Evolutionary conservation across 768 basidiomycete species (phyloP), one percentile per base, ranked within the genome.

Genomic region (Infundibulicybe gibba): DNA sequence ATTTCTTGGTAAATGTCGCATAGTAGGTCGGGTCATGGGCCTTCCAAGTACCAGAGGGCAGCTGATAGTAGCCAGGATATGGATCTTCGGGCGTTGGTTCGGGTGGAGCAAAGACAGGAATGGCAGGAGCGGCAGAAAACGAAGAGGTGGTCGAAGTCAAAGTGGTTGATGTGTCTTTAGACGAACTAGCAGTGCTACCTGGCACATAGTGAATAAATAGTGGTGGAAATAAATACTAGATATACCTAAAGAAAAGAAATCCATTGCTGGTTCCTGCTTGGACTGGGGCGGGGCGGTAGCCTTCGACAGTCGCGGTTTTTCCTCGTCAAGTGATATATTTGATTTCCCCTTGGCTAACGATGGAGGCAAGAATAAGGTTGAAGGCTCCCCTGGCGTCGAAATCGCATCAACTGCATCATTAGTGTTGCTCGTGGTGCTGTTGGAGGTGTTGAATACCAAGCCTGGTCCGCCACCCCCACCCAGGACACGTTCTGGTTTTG

Each of bases 1-100:
- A 92, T 58, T 81, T 84, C 47, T 80, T 75, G 55, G 81, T 72
- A 61, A 85, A 87, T 40, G 70, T 75, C 15, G 70, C 72, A 55
- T 87, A 93, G 62, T 87, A 89, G 31, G 59, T 73, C 0, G 79
- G 64, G 43, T 93, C 88, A 57, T 92, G 75, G 0, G 83, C 80
- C 17, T 79, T 85, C 82, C 90, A 94, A 31, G 75, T 64, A 14
- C 91, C 91, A 6, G 87, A 85, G 0, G 91, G 89, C 15, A 87
- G 74, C 45, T 85, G 82, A 55, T 93, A 92, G 67, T 93, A 94
- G 5, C 91, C 91, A 1, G 91, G 91, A 61, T 91, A 90, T 13
- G 80, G 78, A 58, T 93, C 91, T 6, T 72, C 71, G 3, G 79
- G 77, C 5, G 82, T 85, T 1, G 91, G 90, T 44, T 84, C 81